A percentile compares a stretch with the other conserved stretches of the same genome.
These are phyloP conservation scores for Tephrocybe sp. DNA, from an alignment of 768 basidiomycete species.

Conservation along the genomic window DNA sequence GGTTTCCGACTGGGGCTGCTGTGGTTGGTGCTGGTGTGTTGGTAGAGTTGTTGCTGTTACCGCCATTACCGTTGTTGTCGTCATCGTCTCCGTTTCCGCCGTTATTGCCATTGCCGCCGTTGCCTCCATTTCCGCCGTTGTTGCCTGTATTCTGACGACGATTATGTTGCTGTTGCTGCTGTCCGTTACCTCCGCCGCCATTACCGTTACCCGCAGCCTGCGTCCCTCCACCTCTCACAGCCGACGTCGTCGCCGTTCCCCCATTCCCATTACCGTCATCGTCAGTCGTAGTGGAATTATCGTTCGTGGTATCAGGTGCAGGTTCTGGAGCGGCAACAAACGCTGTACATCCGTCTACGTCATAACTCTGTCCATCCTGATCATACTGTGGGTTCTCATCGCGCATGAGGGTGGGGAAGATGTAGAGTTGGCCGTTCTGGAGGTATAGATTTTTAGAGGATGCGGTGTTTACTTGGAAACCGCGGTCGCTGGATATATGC, in stretches of 20 bases:
- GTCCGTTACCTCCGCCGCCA: neutral
- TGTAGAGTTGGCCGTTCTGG: constrained; percentile 66
- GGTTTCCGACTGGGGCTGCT: constrained; percentile 21
- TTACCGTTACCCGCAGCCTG: neutral
- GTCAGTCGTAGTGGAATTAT: no score
- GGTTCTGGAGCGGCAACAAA: constrained; percentile 7
- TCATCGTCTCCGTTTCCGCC: neutral
- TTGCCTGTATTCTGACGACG: neutral
- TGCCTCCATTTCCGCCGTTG: neutral
- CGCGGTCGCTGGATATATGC: constrained; percentile 49
- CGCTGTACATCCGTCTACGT: constrained; percentile 63
- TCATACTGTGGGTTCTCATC: constrained; percentile 47
- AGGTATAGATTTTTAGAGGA: constrained; percentile 64
- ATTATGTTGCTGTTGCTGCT: neutral
- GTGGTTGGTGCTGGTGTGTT: neutral
- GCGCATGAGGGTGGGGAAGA: constrained; percentile 77
- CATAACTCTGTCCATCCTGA: constrained; percentile 60
- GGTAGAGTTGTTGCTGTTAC: neutral
- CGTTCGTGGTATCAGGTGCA: neutral
- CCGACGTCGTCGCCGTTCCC: neutral
- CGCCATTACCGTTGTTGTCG: neutral
- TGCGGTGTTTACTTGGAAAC: constrained; percentile 78
- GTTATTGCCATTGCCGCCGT: neutral
- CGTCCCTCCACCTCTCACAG: constrained; percentile 8
- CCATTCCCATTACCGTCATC: no score